Conservation (phyloP, 1,284 basidiomycete species). For the Tylopilus sp. region DNA sequence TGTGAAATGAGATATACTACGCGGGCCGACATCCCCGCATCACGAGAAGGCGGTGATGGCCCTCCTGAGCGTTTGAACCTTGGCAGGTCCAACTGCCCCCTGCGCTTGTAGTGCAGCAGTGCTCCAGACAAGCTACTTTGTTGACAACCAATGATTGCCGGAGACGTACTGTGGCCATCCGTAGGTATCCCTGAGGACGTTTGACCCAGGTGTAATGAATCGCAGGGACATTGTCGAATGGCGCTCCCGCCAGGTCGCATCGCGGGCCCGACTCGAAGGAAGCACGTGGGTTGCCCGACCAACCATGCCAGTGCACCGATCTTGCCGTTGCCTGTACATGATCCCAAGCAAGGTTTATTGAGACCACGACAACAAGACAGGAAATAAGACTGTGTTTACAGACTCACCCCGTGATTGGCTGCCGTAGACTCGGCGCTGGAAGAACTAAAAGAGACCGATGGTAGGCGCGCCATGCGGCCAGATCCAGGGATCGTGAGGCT, state of each 20-base stretch:
- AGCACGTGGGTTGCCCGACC: not conserved
- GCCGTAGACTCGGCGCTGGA: constrained; percentile 1
- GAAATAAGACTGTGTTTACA: not conserved
- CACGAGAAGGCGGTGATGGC: not conserved
- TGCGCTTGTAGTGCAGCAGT: not conserved
- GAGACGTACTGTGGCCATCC: not conserved
- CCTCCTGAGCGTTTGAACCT: not conserved
- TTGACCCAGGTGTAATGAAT: not conserved
- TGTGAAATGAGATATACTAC: not conserved
- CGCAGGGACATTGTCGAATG: not conserved
- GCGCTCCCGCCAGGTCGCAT: not conserved
- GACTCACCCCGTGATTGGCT: constrained; percentile 7
- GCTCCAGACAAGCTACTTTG: not conserved
- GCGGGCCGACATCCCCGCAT: not conserved
- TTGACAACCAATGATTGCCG: not conserved
- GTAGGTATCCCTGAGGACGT: not conserved
- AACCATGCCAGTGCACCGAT: constrained; percentile 1
- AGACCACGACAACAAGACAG: constrained; percentile 6
- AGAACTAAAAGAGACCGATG: constrained; percentile 2
- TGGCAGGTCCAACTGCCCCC: not conserved
- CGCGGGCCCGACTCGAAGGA: not conserved
- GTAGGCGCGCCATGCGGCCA: not conserved
- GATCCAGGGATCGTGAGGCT: constrained; percentile 17
- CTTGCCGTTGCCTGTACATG: not conserved
- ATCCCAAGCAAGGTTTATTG: constrained; percentile 7